Base-by-base conservation (phyloP, 306 rosid genomes). In the Quercus agrifolia region DNA sequence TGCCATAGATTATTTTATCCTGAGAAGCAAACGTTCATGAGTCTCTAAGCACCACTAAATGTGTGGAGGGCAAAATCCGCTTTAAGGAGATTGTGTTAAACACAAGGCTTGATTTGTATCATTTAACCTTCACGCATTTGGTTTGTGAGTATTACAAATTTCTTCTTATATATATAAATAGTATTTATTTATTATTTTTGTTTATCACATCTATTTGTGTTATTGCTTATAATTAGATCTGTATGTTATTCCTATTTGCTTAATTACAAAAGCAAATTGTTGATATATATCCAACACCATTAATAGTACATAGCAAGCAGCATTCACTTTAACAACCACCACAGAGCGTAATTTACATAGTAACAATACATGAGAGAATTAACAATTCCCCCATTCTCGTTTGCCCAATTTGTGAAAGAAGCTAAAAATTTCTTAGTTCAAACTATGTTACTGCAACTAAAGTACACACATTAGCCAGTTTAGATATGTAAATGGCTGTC, bases 361-460 rank as follows among this genome's bases (percentile, higher is more conserved):
- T 11, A 64, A 78, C 59, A 82, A 63, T 70, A 78, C 79, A 66
- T 68, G 74, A 90, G 98, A 92, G 97, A 94, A 94, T 92, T 90
- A 92, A 94, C 81, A 80, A 82, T 94, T 94, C 97, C 97, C 97
- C 87, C 85, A 70, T 33, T 81, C 82, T 80, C 44, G 56, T 70
- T 28, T 20, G 56, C 62, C 63, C 84, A 64, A 77, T 79, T 76
- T 11, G 71, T 77, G 12, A 85, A 84, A 35, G 74, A 64, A 72
- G 44, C 49, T n/a, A 13, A 78, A 25, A 74, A 76, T 33, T 4
- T 51, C 61, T 51, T 68, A 52, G 85, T 51, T 27, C 71, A 75
- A 38, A 51, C 70, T 70, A 79, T 75, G 79, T 79, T 71, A 81
- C 81, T 78, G 18, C 46, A 51, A 63, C 75, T 70, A 85, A 84